These are phyloP conservation scores for Eucalyptus sp. DNA, from an alignment of 345 rosid genomes.

Conservation along the genomic window DNA sequence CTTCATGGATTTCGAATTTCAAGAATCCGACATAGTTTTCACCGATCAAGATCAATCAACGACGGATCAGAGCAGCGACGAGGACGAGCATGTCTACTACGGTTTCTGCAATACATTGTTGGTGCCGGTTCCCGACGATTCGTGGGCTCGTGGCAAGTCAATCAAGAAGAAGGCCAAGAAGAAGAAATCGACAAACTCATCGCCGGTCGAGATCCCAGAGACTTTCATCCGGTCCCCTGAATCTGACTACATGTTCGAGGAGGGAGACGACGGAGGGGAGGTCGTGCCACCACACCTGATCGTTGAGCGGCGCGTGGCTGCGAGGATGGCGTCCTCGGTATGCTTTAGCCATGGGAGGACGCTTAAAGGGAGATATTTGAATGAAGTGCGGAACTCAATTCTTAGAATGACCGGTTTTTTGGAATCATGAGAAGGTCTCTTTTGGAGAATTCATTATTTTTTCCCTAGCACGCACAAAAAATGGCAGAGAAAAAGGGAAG, in stretches of 20 bases:
- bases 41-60: not conserved
- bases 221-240: not conserved
- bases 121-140: not conserved
- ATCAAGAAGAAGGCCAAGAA: constrained; percentile 3
- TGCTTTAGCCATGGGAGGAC: constrained; percentile 77
- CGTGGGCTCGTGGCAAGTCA: not conserved
- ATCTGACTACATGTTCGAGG: constrained; percentile 1
- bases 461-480: not conserved
- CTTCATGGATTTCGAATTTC: constrained; percentile 21
- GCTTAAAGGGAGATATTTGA: constrained; percentile 74
- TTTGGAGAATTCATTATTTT: not conserved
- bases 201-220: constrained; percentile 18
- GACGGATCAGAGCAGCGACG: not conserved
- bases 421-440: constrained; percentile 27
- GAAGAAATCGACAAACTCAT: not conserved
- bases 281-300: constrained; percentile 59
- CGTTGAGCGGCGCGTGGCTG: constrained; percentile 29
- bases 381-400: constrained; percentile 63
- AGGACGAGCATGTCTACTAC: not conserved
- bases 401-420: constrained; percentile 85
- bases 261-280: constrained; percentile 15
- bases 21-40: constrained; percentile 40
- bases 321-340: constrained; percentile 71
- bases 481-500: not conserved
- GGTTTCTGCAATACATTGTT: not conserved